Conservation (phyloP, 176 grass and related monocot species). For the Cenchrus americanus region DNA sequence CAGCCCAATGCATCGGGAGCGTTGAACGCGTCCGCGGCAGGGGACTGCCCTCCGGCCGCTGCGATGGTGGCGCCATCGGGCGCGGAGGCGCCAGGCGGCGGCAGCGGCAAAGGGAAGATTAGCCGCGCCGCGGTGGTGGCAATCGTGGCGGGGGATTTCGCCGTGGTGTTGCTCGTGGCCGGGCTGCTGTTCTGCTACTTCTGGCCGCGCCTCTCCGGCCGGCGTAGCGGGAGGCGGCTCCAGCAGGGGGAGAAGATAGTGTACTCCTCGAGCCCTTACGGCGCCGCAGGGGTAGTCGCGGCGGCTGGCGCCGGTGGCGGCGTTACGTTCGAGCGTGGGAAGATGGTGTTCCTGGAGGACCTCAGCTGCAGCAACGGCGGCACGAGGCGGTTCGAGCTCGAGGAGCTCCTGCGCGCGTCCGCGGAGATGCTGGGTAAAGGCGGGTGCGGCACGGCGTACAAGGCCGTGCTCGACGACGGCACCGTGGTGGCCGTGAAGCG, state of each 20-base stretch:
- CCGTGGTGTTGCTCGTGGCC: slow-evolving; percentile 75
- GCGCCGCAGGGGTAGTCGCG: slow-evolving; percentile 38
- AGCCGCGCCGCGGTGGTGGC: slow-evolving; percentile 67
- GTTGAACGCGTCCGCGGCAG: slow-evolving; percentile 28
- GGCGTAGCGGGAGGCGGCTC: slow-evolving; percentile 49
- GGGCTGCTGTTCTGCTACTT: slow-evolving; percentile 92
- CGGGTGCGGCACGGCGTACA: slow-evolving; percentile 84
- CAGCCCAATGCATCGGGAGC: slow-evolving; percentile 41
- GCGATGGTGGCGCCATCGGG: slow-evolving; percentile 55
- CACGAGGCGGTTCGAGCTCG: slow-evolving; percentile 74
- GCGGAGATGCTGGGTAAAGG: slow-evolving; percentile 99
- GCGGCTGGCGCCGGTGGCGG: background rate
- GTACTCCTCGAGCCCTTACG: slow-evolving; percentile 93
- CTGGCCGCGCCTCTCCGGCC: slow-evolving; percentile 81
- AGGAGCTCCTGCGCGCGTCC: slow-evolving; percentile 89
- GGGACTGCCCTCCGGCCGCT: slow-evolving; percentile 45
- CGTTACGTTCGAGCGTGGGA: slow-evolving; percentile 69
- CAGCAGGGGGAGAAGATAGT: slow-evolving; percentile 97
- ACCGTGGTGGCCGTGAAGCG: slow-evolving; percentile 83
- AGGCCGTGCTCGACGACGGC: slow-evolving; percentile 87
- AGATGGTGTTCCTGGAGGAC: slow-evolving; percentile 81
- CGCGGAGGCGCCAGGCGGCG: slow-evolving; percentile 12
- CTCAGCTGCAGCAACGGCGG: background rate
- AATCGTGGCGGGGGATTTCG: slow-evolving; percentile 85
- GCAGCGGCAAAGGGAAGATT: slow-evolving; percentile 51